Evolutionary conservation across 78 protist species (phyloP), one percentile per base, ranked within the genome.

Genomic region (Speleostelium caveatum): DNA sequence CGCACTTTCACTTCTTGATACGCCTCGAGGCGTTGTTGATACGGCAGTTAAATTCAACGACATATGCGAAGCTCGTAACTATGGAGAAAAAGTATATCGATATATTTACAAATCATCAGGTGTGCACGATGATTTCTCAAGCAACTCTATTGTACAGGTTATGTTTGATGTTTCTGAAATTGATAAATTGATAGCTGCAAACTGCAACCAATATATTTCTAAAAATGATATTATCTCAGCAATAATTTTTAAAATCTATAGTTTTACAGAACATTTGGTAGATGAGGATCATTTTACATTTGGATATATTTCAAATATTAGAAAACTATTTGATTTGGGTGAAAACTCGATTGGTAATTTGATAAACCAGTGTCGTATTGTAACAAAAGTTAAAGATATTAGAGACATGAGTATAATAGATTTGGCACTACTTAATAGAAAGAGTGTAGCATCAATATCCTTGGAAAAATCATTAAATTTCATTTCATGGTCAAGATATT

Each of bases 311-410:
- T 4, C 5, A 22, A 73, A 73, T n/a, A 73, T 73, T 26, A 73
- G 80, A 55, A 56, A 53, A 36, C 26, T 30, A 33, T 21, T 10
- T 38, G 56, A 49, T 10, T 0, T 73, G 5, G 65, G 39, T 56
- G 68, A 73, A 73, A 55, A 56, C 2, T 2, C 8, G 19, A 73
- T 73, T 73, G 80, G 80, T 53, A 73, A 73, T n/a, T n/a, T 73
- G 10, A 49, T 35, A 17, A 10, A 35, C 30, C 65, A 55, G 22
- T 36, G 21, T 21, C 6, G 30, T 21, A 33, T 73, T 6, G 6
- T 36, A 24, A 14, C 36, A 1, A 56, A 51, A 36, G n/a, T 73
- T 17, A 10, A 19, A 12, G 68, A 73, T 56, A 73, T 73, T 30
- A 73, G 68, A 73, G 36, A 56, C 0, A 51, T 56, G 12, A n/a